A percentile compares a stretch with the other conserved stretches of the same genome.
phyloP scores from a whole-genome alignment of 2,329 filamentous ascomycete genomes.

The Cladosporium austrohemisphaericum region DNA sequence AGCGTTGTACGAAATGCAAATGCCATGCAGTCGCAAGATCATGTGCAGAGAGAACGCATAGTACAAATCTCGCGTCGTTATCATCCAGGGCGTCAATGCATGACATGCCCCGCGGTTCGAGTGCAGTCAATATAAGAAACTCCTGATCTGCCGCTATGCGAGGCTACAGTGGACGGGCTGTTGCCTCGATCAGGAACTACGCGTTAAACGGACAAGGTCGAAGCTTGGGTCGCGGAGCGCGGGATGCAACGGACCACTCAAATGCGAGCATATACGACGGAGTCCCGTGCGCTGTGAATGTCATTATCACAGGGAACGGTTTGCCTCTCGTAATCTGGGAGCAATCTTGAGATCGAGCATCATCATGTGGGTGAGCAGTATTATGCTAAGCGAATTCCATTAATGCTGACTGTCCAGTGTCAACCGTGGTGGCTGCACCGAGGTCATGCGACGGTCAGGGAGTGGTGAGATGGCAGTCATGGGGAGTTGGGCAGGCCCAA shows the following conservation, averaged over 20 bases:
- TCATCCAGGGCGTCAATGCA: neutral
- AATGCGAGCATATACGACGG: neutral
- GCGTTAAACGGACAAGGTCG: constrained; percentile 10
- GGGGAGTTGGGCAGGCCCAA: too few species aligned
- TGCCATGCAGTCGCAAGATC: neutral
- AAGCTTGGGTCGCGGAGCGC: constrained; percentile 6
- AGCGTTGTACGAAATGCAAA: neutral
- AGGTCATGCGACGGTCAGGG: too few species aligned
- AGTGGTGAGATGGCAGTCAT: too few species aligned
- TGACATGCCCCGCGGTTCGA: constrained; percentile 23
- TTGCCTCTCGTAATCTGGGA: too few species aligned
- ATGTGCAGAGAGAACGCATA: neutral
- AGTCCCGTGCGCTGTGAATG: neutral
- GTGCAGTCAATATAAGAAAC: constrained; percentile 34
- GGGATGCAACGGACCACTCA: constrained; percentile 10
- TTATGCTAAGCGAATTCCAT: too few species aligned
- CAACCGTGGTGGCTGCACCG: too few species aligned
- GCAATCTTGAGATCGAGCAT: too few species aligned
- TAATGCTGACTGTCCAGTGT: too few species aligned
- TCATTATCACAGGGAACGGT: too few species aligned
- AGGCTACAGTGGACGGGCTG: constrained; percentile 26
- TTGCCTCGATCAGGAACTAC: constrained; percentile 17
- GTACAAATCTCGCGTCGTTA: neutral
- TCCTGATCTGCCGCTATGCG: constrained; percentile 29
- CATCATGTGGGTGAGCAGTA: too few species aligned